Evolutionary conservation across 75 land plant genomes (phyloP), one percentile per base, ranked within the genome.

Genomic region (Cupressus sempervirens): DNA sequence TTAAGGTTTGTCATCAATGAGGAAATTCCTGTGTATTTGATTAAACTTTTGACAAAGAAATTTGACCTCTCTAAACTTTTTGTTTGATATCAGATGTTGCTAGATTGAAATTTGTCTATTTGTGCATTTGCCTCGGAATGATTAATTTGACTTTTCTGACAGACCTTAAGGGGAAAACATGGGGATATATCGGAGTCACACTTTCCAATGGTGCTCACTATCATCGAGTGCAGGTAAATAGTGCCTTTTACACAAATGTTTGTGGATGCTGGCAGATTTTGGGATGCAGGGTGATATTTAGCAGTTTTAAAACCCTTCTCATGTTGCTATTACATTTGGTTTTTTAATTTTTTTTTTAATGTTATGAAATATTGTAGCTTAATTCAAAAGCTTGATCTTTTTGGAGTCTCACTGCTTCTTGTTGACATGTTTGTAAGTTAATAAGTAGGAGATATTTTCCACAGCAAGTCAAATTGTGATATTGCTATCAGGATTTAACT

Each of bases 151-250:
- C 13, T 9, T n/a, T 35, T 73, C 38, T 73, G 73, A 40, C 88
- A 87, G 88, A 70, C 26, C 76, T 73, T 12, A 38, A 87, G 54
- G 88, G 81, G 68, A 87, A 73, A 53, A 83, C 88, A 14, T 86
- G 90, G 90, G 90, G 90, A 30, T 89, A 68, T 89, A 84, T 89
- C 15, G 41, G 77, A 40, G 88, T 89, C 36, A 84, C 56, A 30
- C 86, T 88, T 43, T 84, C 90, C 16, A 84, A 86, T 73, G 90
- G 90, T 18, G 88, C 90, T 36, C 90, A 86, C n/a, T 82, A 84
- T 48, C 90, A 89, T 80, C 82, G 83, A 23, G 36, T 38, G 15
- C 90, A 89, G 90, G 90, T 89, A 85, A 29, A 48, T n/a, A 77
- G 14, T 79, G 32, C 6, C 18, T 74, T 79, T 70, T 11, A 23